Percentiles rank a stretch among this genome's conserved stretches.
Conservation (phyloP, 2,329 filamentous ascomycete species). For the Rutstroemia sp. region DNA sequence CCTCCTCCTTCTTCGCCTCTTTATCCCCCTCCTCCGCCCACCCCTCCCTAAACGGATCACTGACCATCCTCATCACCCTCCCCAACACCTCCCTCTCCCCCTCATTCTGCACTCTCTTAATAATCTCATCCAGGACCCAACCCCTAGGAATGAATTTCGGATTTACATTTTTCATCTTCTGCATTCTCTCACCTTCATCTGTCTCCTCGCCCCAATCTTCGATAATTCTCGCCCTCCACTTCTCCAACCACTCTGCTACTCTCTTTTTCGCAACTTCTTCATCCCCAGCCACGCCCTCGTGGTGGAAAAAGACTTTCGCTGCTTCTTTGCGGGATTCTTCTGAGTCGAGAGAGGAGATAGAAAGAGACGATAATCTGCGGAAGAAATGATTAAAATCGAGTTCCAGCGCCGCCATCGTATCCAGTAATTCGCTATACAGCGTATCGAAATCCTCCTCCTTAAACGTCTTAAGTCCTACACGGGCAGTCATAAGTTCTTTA, state of each 20-base stretch:
- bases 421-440: slow-evolving; percentile 74
- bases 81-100: slow-evolving; percentile 73
- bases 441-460: slow-evolving; percentile 70
- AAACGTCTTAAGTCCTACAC: slow-evolving; percentile 66
- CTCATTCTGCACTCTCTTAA: slow-evolving; percentile 77
- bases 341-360: slow-evolving; percentile 54
- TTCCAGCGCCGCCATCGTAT: slow-evolving; percentile 72
- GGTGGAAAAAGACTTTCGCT: slow-evolving; percentile 72
- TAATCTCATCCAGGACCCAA: slow-evolving; percentile 92
- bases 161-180: slow-evolving; percentile 78
- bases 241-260: slow-evolving; percentile 73
- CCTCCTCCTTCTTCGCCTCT: slow-evolving; percentile 69
- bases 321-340: slow-evolving; percentile 55
- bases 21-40: slow-evolving; percentile 67
- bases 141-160: slow-evolving; percentile 86
- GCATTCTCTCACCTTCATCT: slow-evolving; percentile 48
- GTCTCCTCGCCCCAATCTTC: slow-evolving; percentile 64
- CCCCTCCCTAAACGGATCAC: slow-evolving; percentile 75
- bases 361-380: slow-evolving; percentile 63
- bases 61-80: slow-evolving; percentile 72
- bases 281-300: slow-evolving; percentile 57
- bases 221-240: slow-evolving; percentile 62
- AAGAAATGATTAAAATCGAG: slow-evolving; percentile 96
- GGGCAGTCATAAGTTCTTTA: slow-evolving; percentile 70
- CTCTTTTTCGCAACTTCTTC: slow-evolving; percentile 58